Conservation (phyloP, 2,329 filamentous ascomycete species). For the Nothomitra cinnamomea region DNA sequence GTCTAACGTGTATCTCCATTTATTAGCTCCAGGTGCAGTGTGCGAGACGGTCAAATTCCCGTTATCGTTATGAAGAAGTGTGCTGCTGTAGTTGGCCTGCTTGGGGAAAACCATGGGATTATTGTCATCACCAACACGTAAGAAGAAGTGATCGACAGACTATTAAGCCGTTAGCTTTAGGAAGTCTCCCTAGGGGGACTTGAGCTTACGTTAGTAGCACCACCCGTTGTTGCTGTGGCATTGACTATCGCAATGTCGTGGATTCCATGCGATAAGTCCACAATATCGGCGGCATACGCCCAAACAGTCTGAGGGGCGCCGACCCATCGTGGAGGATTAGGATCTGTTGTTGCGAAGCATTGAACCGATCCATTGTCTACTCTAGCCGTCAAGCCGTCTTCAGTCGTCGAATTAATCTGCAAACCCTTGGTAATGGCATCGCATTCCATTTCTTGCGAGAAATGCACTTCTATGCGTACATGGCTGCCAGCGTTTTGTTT, state of each 20-base stretch:
- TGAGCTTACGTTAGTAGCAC: conserved; percentile 1
- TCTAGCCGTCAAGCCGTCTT: conserved; percentile 25
- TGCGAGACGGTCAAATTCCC: conserved; percentile 35
- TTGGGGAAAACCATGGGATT: conserved; percentile 2
- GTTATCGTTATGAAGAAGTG: conserved; percentile 19
- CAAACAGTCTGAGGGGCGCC: conserved; percentile 39
- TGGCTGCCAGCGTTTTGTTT: conserved; percentile 22
- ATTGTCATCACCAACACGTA: conserved; percentile 23
- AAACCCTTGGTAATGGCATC: conserved; percentile 32
- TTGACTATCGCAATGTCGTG: conserved; percentile 41
- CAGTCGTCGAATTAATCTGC: conserved; percentile 34
- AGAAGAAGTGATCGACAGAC: conserved; percentile 39
- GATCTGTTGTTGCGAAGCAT: conserved; percentile 26
- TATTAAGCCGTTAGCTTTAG: background rate
- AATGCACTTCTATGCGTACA: conserved; percentile 36
- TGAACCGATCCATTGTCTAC: conserved; percentile 28
- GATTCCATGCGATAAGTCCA: conserved; percentile 41
- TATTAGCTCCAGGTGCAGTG: conserved; percentile 41
- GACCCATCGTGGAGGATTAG: conserved; percentile 23
- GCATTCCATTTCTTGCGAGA: conserved; percentile 45
- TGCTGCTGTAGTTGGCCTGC: background rate
- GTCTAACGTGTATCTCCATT: conserved; percentile 44
- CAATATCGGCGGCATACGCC: conserved; percentile 34
- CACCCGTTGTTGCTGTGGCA: conserved; percentile 19
- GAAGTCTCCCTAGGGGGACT: background rate